Percentiles rank a stretch among this genome's conserved stretches.
These are phyloP conservation scores for Talaromyces sp. DNA, from an alignment of 2,329 filamentous ascomycete species.

Conservation along the genomic window DNA sequence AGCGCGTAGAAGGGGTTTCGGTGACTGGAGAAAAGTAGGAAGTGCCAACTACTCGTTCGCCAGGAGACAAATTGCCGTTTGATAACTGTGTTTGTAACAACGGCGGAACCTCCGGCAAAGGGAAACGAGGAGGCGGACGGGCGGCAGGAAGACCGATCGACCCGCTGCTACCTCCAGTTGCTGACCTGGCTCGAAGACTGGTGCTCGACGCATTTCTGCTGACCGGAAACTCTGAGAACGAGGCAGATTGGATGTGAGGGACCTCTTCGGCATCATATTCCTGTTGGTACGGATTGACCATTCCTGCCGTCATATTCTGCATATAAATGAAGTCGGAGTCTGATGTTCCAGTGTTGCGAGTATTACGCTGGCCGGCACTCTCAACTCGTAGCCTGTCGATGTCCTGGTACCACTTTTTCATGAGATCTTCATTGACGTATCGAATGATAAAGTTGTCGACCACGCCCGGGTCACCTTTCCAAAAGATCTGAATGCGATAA, in stretches of 20 bases:
- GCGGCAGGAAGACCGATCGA: conserved; percentile 40
- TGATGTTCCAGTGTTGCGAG: conserved; percentile 52
- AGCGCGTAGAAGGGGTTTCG: conserved; percentile 61
- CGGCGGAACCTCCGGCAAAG: conserved; percentile 60
- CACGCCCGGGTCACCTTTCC: conserved; percentile 93
- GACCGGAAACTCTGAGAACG: conserved; percentile 50
- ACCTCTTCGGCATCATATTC: conserved; percentile 56
- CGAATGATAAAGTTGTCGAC: conserved; percentile 96
- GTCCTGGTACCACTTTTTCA: conserved; percentile 85
- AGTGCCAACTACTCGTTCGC: conserved; percentile 55
- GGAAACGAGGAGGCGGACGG: conserved; percentile 64
- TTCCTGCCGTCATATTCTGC: conserved; percentile 56
- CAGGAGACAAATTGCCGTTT: conserved; percentile 55
- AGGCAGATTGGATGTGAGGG: conserved; percentile 33
- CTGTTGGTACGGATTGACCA: conserved; percentile 75
- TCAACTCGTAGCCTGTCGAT: conserved; percentile 69
- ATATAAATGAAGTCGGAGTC: conserved; percentile 78
- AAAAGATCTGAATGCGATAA: conserved; percentile 95
- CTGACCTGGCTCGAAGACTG: conserved; percentile 71
- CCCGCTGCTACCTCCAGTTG: conserved; percentile 59
- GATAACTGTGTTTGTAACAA: conserved; percentile 64
- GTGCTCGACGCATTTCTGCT: conserved; percentile 69
- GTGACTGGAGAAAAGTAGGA: conserved; percentile 90
- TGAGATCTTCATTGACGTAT: conserved; percentile 83
- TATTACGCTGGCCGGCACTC: conserved; percentile 53